phyloP scores from a whole-genome alignment of 805 yeast genomes.

The Wickerhamomyces bovis region DNA sequence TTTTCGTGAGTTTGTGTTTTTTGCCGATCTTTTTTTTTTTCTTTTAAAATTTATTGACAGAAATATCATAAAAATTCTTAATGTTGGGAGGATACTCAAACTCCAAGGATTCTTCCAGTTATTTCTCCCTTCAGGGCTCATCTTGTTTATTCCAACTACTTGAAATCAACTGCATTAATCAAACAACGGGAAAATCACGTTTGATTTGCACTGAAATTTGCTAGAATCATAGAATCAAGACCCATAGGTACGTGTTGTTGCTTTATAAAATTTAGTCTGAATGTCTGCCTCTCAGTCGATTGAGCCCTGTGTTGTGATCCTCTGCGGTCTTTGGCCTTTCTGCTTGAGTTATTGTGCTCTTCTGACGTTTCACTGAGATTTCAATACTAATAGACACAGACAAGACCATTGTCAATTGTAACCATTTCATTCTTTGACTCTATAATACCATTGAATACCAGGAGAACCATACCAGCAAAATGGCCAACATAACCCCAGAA shows the following conservation, averaged over 20 bases:
- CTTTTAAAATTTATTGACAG: neutral
- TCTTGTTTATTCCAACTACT: neutral
- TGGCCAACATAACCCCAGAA: slow-evolving; percentile 50
- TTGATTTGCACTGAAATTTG: neutral
- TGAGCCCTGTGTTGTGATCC: neutral
- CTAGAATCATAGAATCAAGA: neutral
- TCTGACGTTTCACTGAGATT: too few relatives aligned
- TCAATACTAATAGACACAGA: neutral
- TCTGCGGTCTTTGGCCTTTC: neutral
- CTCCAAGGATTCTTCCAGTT: too few relatives aligned
- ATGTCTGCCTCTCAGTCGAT: neutral
- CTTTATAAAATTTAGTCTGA: neutral
- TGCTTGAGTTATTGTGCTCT: too few relatives aligned
- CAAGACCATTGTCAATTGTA: neutral
- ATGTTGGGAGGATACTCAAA: neutral
- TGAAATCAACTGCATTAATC: neutral
- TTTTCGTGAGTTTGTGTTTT: neutral
- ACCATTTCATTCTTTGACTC: neutral
- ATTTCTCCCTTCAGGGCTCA: too few relatives aligned
- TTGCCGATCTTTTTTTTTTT: neutral
- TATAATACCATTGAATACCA: neutral
- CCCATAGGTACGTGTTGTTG: neutral
- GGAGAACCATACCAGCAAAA: neutral
- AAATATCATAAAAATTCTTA: neutral
- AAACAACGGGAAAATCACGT: neutral